Base-by-base conservation (phyloP, 306 rosid genomes). In the Prunus mira region DNA sequence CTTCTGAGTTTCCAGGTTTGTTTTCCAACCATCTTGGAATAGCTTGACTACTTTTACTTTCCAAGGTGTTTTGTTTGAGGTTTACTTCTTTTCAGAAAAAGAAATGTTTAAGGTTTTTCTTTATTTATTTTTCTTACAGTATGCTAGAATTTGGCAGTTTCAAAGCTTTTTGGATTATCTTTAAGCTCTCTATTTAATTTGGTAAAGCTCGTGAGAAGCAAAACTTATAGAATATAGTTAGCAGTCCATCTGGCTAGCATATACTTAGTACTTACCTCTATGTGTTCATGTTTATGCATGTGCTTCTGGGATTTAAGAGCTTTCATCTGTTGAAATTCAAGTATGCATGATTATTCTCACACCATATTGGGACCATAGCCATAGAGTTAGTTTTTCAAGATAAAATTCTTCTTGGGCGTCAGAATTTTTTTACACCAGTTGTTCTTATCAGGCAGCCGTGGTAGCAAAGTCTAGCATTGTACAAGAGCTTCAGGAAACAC, bases 1-100 rank as follows among this genome's bases (percentile, higher is more conserved):
- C 78, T 95, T 51, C 91, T 71, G 19, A 84, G 83, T 79, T 95
- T 94, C 83, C 97, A 95, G 79, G 97, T 94, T 67, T 15, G 15
- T 51, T 75, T 75, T 25, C 13, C 49, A 18, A 8, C 14, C 3
- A 43, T 20, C 18, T 75, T 75, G 24, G 51, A 18, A 6, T 18
- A 18, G 56, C 3, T 41, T 20, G 54, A 19, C n/a, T 43, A 18
- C 58, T 25, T 52, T 22, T 18, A 28, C 27, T 1, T 18, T 7
- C 10, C 10, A 3, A 38, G 55, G 38, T 2, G 20, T 15, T 15
- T 14, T 47, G 24, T 71, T 50, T 51, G 57, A 24, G 4, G 74
- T 28, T 69, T 28, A 15, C 47, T 50, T 51, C 24, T 22, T 49
- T 58, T 15, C 25, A 25, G 24, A 58, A 24, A 58, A 58, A 12